Percentiles rank a stretch among this genome's conserved stretches.
These are phyloP conservation scores for Oryza glaberrima DNA, from an alignment of 176 grass and related monocot species.

Conservation along the genomic window DNA sequence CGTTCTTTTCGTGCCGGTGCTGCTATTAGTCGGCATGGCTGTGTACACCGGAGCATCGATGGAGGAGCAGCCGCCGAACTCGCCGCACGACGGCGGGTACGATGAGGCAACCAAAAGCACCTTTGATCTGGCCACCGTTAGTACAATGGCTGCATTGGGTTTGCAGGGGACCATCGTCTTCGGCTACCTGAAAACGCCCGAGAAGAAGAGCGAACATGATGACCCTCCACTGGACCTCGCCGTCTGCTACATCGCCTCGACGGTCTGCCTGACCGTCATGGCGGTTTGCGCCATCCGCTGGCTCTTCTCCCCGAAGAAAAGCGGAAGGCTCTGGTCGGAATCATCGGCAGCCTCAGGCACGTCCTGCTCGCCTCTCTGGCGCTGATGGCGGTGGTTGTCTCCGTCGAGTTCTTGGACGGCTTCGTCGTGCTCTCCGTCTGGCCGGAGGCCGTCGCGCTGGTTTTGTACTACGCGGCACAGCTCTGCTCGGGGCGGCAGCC, in stretches of 20 bases:
- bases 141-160: not conserved
- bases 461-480: not conserved
- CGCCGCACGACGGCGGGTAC: not conserved
- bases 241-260: not conserved
- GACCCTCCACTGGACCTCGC: conserved; percentile 21
- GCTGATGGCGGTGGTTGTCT: conserved; percentile 7
- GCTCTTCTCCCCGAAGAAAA: not conserved
- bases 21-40: not conserved
- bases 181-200: conserved; percentile 29
- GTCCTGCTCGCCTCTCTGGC: not conserved
- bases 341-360: not conserved
- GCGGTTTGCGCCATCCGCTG: conserved; percentile 21
- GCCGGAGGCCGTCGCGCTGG: not conserved
- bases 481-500: not conserved
- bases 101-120: not conserved
- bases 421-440: not conserved
- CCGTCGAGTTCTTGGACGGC: conserved; percentile 29
- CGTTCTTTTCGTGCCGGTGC: not conserved
- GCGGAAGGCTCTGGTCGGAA: not conserved
- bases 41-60: not conserved
- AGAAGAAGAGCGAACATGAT: not conserved
- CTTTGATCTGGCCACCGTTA: not conserved
- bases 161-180: conserved; percentile 23
- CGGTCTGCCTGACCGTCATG: not conserved
- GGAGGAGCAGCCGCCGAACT: not conserved